phyloP scores from a whole-genome alignment of 2,329 filamentous ascomycete genomes.

The Thielaviopsis populi region DNA sequence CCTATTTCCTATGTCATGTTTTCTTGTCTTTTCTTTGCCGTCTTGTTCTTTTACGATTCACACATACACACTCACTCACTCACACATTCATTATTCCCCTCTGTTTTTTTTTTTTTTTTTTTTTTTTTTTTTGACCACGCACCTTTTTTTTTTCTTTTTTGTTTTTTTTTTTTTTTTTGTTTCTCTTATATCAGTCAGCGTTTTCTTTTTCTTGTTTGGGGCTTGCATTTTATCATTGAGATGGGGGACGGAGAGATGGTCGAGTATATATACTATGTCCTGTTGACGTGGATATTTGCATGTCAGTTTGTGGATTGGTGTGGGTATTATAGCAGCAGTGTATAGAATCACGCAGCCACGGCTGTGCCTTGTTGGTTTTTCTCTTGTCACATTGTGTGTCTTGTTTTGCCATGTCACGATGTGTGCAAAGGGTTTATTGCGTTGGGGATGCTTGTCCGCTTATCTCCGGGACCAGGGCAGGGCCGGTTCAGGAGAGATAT shows the following conservation, averaged over 20 bases:
- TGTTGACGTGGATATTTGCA: background rate
- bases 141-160: constrained; percentile 10
- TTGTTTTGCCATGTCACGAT: background rate
- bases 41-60: background rate
- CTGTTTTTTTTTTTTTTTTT: constrained; percentile 7
- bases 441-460: background rate
- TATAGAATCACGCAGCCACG: background rate
- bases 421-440: background rate
- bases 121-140: constrained; percentile 5
- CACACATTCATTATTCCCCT: background rate
- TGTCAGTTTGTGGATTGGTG: background rate
- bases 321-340: background rate
- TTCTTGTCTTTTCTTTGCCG: background rate
- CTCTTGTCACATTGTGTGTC: background rate
- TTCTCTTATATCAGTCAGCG: constrained; percentile 2
- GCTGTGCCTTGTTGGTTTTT: background rate
- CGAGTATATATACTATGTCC: background rate
- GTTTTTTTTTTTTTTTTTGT: constrained; percentile 9
- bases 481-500: background rate
- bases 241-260: background rate
- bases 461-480: background rate
- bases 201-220: constrained; percentile 3
- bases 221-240: background rate
- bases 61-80: background rate
- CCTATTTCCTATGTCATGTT: background rate